phyloP scores from a whole-genome alignment of 106 monocot genomes.

The Phalaenopsis aphrodite region DNA sequence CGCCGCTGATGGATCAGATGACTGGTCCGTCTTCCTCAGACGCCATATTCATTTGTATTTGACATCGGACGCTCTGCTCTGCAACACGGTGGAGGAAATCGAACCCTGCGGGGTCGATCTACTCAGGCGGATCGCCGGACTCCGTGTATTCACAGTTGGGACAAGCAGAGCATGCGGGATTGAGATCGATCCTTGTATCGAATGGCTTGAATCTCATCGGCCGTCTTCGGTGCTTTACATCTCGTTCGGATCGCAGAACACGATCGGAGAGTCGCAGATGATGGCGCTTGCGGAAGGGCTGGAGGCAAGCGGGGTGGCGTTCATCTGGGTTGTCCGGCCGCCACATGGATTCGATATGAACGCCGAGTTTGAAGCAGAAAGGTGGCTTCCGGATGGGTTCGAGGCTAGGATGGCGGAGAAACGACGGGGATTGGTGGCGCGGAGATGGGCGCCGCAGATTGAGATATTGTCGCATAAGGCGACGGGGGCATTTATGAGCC shows the following conservation, averaged over 20 bases:
- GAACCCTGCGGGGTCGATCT: constrained; percentile 13
- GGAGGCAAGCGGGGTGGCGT: constrained; percentile 29
- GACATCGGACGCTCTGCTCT: constrained; percentile 8
- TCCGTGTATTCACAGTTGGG: constrained; percentile 14
- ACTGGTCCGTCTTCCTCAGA: not conserved
- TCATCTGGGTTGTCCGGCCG: constrained; percentile 45
- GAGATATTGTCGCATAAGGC: constrained; percentile 27
- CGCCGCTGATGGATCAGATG: constrained; percentile 14
- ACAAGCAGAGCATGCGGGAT: not conserved
- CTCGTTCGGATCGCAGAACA: constrained; percentile 39
- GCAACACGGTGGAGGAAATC: constrained; percentile 31
- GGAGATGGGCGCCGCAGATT: constrained; percentile 40
- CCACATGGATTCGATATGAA: constrained; percentile 20
- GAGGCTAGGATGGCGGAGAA: constrained; percentile 14
- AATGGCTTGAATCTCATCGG: constrained; percentile 18
- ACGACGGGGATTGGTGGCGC: constrained; percentile 16
- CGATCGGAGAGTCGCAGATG: constrained; percentile 27
- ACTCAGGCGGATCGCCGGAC: not conserved
- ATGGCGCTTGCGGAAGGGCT: constrained; percentile 34
- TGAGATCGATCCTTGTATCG: not conserved
- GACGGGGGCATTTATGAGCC: constrained; percentile 36
- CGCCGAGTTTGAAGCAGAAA: constrained; percentile 11
- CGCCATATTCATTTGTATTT: not conserved
- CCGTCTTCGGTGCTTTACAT: constrained; percentile 37
- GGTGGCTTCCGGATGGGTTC: constrained; percentile 42